Evolutionary conservation across 1,139 yeast genomes (phyloP), one percentile per base, ranked within the genome.

Genomic region (Blastobotrys aristatus): DNA sequence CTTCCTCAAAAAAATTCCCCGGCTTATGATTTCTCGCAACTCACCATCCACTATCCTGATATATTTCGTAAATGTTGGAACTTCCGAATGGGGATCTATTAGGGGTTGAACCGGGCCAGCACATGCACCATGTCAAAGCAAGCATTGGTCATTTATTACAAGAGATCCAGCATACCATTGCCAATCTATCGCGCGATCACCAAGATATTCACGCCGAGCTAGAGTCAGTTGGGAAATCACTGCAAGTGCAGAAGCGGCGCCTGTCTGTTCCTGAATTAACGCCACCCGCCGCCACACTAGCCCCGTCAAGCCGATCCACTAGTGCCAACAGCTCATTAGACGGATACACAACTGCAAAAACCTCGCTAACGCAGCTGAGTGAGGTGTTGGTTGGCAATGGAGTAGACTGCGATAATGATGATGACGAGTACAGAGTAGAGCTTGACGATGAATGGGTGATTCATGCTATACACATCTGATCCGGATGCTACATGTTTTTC

Each of bases 381-480:
- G 21, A 3, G 5, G 6, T 11, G 6, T 6, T 17, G 21, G 21
- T 16, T 3, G 13, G 4, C 5, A 16, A 14, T 10, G 21, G 5
- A 6, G 22, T 21, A 6, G 21, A 33, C 21, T 4, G 16, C 21
- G 13, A n/a, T 33, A 13, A 7, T 13, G 33, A 30, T 6, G 33
- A 14, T 13, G 33, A 30, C 6, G 17, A n/a, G 17, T 30, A 30
- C 17, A 5, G 17, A 30, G 17, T 33, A 5, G 37, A n/a, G 5
- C 37, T 33, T 33, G n/a, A n/a, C n/a, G 37, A 33, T 13, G 37
- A 33, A 6, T 33, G 37, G 37, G 16, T 33, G 21, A 21, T 33
- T 33, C 5, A 11, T 11, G 37, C 37, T 4, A 33, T 33, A 33
- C 18, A 17, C 4, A 6, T 33, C 10, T 33, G 33, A 30, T 6